These are phyloP conservation scores for Letharia columbiana DNA, from an alignment of 495 filamentous ascomycete species.

Conservation along the genomic window DNA sequence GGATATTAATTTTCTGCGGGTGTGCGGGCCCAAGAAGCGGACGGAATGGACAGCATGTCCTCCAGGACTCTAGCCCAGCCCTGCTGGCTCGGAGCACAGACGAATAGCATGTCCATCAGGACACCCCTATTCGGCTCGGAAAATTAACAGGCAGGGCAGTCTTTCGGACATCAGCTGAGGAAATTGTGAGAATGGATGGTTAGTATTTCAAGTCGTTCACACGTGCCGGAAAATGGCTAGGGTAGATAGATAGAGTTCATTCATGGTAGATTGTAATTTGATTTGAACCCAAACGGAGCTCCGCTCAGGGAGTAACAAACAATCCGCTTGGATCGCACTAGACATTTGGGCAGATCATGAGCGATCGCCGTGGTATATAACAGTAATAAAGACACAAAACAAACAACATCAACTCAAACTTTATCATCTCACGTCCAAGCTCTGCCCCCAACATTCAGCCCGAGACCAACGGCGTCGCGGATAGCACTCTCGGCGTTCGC, in stretches of 20 bases:
- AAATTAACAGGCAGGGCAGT: no score
- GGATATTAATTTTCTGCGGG: no score
- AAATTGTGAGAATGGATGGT: background rate
- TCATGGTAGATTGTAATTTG: background rate
- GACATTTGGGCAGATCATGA: background rate
- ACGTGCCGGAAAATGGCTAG: background rate
- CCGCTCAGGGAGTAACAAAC: background rate
- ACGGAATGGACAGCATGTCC: no score
- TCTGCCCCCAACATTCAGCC: background rate
- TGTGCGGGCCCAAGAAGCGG: no score
- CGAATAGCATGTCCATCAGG: no score
- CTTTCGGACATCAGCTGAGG: background rate
- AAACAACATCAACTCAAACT: background rate
- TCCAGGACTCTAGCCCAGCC: no score
- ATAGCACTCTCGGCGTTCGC: conserved; percentile 8
- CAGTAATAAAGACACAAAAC: background rate
- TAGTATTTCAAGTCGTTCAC: no score
- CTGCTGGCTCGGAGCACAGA: no score
- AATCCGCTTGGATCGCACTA: background rate
- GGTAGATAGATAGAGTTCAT: background rate
- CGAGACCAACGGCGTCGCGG: conserved; percentile 5
- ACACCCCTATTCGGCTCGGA: no score
- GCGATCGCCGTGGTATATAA: conserved; percentile 7
- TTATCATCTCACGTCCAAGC: background rate
- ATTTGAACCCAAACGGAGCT: background rate